Percentiles rank a stretch among this genome's conserved stretches.
Evolutionary conservation across 2,329 filamentous ascomycete species (phyloP).

Genomic region (Sarocladium strictum): DNA sequence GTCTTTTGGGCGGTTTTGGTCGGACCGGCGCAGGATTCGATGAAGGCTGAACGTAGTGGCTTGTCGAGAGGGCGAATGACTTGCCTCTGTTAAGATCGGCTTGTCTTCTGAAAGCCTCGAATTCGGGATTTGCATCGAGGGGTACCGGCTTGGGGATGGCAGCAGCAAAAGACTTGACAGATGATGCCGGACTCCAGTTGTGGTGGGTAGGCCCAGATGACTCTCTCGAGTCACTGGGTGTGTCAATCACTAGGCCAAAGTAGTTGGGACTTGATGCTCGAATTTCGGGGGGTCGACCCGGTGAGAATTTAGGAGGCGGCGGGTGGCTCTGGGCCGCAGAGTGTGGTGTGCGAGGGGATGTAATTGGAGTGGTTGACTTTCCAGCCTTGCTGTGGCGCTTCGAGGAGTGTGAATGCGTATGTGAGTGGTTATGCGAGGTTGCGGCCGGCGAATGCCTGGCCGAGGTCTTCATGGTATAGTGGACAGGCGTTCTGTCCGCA

Average conservation of each 20-base stretch:
- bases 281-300: slow-evolving; percentile 28
- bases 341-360: slow-evolving; percentile 45
- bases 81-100: slow-evolving; percentile 56
- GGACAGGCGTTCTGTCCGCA: slow-evolving; percentile 21
- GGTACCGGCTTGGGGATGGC: slow-evolving; percentile 64
- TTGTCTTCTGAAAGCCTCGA: slow-evolving; percentile 70
- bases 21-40: slow-evolving; percentile 26
- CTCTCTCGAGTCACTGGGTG: slow-evolving; percentile 53
- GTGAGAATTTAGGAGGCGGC: slow-evolving; percentile 42
- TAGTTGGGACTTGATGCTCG: slow-evolving; percentile 72
- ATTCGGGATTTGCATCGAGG: slow-evolving; percentile 73
- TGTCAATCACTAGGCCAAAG: slow-evolving; percentile 69
- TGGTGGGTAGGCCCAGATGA: slow-evolving; percentile 54
- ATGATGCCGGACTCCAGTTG: slow-evolving; percentile 71
- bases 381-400: slow-evolving; percentile 32
- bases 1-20: slow-evolving; percentile 39
- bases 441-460: slow-evolving; percentile 29
- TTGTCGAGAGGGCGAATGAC: slow-evolving; percentile 39
- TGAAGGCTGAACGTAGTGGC: slow-evolving; percentile 34
- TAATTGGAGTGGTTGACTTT: slow-evolving; percentile 44
- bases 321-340: slow-evolving; percentile 51
- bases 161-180: slow-evolving; percentile 63
- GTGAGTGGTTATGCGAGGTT: slow-evolving; percentile 22
- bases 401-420: slow-evolving; percentile 27
- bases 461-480: slow-evolving; percentile 42